Percentiles rank a stretch among this genome's conserved stretches.
phyloP scores from a whole-genome alignment of 306 rosid species.

The Trifolium fragiferum region DNA sequence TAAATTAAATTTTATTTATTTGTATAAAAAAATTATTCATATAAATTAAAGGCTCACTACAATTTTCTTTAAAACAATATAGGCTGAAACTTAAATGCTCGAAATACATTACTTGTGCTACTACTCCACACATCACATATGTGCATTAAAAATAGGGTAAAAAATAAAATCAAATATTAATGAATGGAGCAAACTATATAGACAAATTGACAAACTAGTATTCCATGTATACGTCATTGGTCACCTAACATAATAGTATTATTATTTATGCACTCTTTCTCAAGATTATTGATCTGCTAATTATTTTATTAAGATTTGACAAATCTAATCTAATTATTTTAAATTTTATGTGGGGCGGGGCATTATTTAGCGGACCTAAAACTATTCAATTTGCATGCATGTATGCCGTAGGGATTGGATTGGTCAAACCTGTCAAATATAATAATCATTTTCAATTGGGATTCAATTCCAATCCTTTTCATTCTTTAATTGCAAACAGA shows the following conservation, averaged over 20 bases:
- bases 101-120: not conserved
- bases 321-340: conserved; percentile 19
- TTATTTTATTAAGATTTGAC: conserved; percentile 30
- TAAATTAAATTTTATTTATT: too few species aligned
- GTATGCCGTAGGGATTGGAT: conserved; percentile 51
- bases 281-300: conserved; percentile 31
- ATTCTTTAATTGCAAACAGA: conserved; percentile 50
- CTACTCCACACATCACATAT: not conserved
- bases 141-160: not conserved
- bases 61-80: too few species aligned
- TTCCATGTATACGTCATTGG: conserved; percentile 11
- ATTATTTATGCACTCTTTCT: not conserved
- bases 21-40: too few species aligned
- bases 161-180: not conserved
- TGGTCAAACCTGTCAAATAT: conserved; percentile 56
- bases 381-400: conserved; percentile 44
- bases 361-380: conserved; percentile 52
- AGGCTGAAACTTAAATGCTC: not conserved
- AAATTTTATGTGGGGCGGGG: conserved; percentile 28
- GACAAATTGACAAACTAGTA: conserved; percentile 13
- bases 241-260: not conserved
- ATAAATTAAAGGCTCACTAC: too few species aligned
- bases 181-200: conserved; percentile 19
- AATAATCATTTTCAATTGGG: conserved; percentile 40
- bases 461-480: conserved; percentile 81